Percentiles rank a stretch among this genome's conserved stretches.
Evolutionary conservation across 2,329 filamentous ascomycete genomes (phyloP).

Genomic region (Fusarium luffae): DNA sequence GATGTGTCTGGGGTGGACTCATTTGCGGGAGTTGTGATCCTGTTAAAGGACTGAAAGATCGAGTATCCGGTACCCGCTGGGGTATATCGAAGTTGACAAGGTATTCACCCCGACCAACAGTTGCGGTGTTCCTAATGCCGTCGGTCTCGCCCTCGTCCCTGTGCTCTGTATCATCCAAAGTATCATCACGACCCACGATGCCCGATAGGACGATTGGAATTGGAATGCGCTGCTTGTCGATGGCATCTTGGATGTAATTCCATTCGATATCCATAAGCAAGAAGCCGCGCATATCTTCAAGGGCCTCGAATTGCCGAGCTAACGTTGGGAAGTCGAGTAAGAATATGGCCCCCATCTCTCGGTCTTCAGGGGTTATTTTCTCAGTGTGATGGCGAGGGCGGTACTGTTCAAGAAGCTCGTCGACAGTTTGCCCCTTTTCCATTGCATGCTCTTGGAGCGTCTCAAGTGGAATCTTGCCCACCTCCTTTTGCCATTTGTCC

Average conservation of each 20-base stretch:
- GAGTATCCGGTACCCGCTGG: neutral
- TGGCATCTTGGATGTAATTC: conserved; percentile 39
- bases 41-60: neutral
- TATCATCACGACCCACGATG: neutral
- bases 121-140: too few species aligned
- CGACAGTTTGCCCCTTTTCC: conserved; percentile 12
- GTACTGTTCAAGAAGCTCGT: conserved; percentile 21
- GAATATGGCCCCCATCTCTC: conserved; percentile 33
- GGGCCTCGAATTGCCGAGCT: conserved; percentile 23
- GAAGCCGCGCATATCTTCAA: conserved; percentile 35
- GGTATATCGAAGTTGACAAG: neutral
- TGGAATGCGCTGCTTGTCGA: conserved; percentile 29
- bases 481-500: conserved; percentile 30
- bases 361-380: conserved; percentile 22
- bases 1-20: neutral
- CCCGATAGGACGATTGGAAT: neutral
- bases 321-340: conserved; percentile 13
- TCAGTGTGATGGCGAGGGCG: conserved; percentile 45
- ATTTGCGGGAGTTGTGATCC: neutral
- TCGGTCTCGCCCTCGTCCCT: neutral
- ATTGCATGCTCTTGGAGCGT: conserved; percentile 18
- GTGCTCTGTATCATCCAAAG: neutral
- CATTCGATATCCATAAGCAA: conserved; percentile 41
- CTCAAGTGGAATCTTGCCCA: conserved; percentile 22
- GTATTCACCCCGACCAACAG: neutral